Evolutionary conservation across 306 rosid species (phyloP), one percentile per base, ranked within the genome.

Genomic region (Medicago lupulina): DNA sequence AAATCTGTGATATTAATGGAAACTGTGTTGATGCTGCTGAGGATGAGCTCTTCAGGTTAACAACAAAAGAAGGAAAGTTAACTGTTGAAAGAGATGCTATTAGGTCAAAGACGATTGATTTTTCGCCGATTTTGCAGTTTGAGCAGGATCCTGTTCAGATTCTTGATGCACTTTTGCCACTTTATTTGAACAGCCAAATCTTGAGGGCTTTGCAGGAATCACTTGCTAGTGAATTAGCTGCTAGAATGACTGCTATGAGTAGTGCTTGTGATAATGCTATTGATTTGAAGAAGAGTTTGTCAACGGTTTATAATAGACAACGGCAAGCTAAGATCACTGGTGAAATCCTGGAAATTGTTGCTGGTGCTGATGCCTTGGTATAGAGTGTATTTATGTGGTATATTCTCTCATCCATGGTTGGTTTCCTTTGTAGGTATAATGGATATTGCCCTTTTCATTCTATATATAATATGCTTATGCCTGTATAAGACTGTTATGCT

Each of bases 91-190:
- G 97, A 58, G 98, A 88, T 63, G 53, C 19, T 6, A 79, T 87
- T 84, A 87, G 89, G 72, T 76, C 93, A 9, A 16, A 38, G 15
- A 88, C 96, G 0, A 6, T 62, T 3, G 96, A 91, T 12, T 93
- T 86, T 73, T 84, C 96, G 0, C 89, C 97, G 0, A 86, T 89
- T 38, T 79, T 93, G 88, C 85, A 91, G 76, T 93, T 93, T 65
- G 98, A 93, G 86, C 98, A 93, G 65, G 98, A 93, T 54, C 97
- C 98, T 1, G 96, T 88, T 79, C 98, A 93, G 90, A 93, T 93
- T 25, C 93, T 93, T 53, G 98, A 93, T 76, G 97, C 97, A 5
- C 80, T 93, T 19, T 74, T 93, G 62, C 98, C 98, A 18, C 84
- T 93, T 19, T 93, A 93, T 67, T 73, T 93, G 71, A 93, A 93